A percentile compares a stretch with the other conserved stretches of the same genome.
Conservation (phyloP, 2,329 filamentous ascomycete genomes). For the Fusarium succisae region DNA sequence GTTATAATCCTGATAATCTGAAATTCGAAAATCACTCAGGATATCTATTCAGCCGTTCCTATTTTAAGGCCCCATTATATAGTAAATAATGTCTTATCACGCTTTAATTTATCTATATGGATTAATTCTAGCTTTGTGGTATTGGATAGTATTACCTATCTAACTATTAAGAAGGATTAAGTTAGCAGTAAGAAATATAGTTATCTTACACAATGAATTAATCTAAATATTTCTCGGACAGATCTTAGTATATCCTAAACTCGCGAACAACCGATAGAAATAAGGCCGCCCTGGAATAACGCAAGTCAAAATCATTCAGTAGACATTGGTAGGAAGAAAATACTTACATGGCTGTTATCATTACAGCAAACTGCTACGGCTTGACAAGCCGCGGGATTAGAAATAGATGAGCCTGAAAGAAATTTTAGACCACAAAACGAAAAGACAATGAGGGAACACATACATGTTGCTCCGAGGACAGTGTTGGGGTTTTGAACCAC, state of each 20-base stretch:
- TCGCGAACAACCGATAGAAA: neutral
- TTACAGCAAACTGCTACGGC: neutral
- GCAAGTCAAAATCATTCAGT: neutral
- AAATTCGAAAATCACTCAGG: fast-evolving
- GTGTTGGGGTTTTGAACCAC: neutral
- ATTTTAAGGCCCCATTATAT: fast-evolving
- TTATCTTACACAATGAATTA: fast-evolving
- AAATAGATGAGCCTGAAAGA: neutral
- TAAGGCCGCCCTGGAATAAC: neutral
- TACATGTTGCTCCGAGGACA: neutral
- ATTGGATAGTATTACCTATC: fast-evolving
- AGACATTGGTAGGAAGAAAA: too few relatives aligned
- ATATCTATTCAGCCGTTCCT: fast-evolving
- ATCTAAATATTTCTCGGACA: fast-evolving
- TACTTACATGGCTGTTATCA: neutral
- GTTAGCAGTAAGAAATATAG: neutral
- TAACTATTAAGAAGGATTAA: too few relatives aligned
- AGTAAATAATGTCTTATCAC: fast-evolving
- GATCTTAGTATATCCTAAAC: neutral
- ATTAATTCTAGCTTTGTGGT: fast-evolving
- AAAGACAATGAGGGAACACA: fast-evolving
- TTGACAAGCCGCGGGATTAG: neutral
- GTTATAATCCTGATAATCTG: neutral
- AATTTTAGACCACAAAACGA: neutral
- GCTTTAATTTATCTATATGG: neutral